phyloP scores from a whole-genome alignment of 176 grass and related monocot species.

The Juncus inflexus region DNA sequence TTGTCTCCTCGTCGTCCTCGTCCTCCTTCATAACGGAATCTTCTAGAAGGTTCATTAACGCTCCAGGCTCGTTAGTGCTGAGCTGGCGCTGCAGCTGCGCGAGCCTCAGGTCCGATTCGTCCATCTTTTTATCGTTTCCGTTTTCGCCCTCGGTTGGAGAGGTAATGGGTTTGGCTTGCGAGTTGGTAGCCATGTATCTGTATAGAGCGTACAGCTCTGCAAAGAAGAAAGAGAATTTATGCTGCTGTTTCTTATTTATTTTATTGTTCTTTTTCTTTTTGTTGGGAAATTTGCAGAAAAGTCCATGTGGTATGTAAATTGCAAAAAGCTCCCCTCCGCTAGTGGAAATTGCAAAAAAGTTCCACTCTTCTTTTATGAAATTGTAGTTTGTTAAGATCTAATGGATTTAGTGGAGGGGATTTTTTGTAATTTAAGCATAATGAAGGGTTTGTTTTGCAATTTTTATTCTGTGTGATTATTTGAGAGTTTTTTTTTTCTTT shows the following conservation, averaged over 20 bases:
- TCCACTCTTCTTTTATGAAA: too few relatives aligned
- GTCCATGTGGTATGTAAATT: not conserved
- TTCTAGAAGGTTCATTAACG: constrained; percentile 88
- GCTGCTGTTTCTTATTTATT: too few relatives aligned
- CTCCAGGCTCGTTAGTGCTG: constrained; percentile 83
- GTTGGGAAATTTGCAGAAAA: too few relatives aligned
- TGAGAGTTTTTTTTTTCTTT: too few relatives aligned
- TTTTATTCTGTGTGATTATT: too few relatives aligned
- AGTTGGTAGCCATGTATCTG: constrained; percentile 59
- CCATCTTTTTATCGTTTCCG: constrained; percentile 34
- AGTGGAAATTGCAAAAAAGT: too few relatives aligned
- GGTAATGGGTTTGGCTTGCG: constrained; percentile 36
- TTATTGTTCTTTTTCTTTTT: too few relatives aligned
- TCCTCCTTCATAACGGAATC: constrained; percentile 54
- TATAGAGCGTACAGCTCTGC: constrained; percentile 87
- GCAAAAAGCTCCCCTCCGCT: constrained; percentile 1
- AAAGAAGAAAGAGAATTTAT: constrained; percentile 10
- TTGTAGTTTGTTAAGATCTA: too few relatives aligned
- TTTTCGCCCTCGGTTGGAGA: constrained; percentile 29
- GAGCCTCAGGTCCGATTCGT: constrained; percentile 77
- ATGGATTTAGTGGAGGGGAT: too few relatives aligned
- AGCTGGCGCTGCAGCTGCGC: constrained; percentile 92
- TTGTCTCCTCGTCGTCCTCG: constrained; percentile 47
- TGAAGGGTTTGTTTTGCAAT: too few relatives aligned
- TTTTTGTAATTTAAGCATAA: too few relatives aligned